Base-by-base conservation (phyloP, 225 moss, liverwort and hornwort genomes). In the Sphagnum tenellum region DNA sequence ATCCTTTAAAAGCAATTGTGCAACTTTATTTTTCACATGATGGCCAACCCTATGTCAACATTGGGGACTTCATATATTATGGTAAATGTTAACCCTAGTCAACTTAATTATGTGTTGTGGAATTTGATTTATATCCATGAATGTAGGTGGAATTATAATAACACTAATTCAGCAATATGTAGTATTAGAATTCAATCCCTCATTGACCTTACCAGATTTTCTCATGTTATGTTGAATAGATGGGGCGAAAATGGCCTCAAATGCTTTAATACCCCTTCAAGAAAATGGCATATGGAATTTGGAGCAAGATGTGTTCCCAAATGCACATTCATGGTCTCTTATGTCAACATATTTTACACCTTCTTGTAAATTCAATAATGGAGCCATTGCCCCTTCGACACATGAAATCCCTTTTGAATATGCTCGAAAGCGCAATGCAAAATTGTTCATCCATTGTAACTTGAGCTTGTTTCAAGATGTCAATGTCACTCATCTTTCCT, bases 211-310 rank as follows among this genome's bases (percentile, higher is more conserved):
- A 52, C 6, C 52, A 52, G 7, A 52, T 52, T 52, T 9, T 9
- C 9, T 52, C 52, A 52, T 52, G 52, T 52, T 52, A 0, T 6
- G 11, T 64, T 51, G 48, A 47, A 64, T 61, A 80, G 80, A 80
- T 71, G 80, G 73, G 46, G 67, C 70, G 56, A 71, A 76, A 65
- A 73, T 72, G 65, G 70, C 73, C 63, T 61, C 67, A 55, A 65
- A 54, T 46, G 76, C 76, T 1, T 68, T 80, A 48, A 59, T 64
- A 60, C 64, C 73, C 59, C 5, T 53, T 67, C 59, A 63, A 53
- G 67, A 56, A 49, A 76, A 76, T 53, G 76, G 80, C 70, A 73
- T 76, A 53, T 80, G 80, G 80, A 14, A 68, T 65, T 76, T 80
- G 11, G 49, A 69, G 55, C 76, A 55, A 8, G 73, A 70, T 50